phyloP scores from a whole-genome alignment of 2,329 filamentous ascomycete genomes.

The Aurifilum marmelostoma region DNA sequence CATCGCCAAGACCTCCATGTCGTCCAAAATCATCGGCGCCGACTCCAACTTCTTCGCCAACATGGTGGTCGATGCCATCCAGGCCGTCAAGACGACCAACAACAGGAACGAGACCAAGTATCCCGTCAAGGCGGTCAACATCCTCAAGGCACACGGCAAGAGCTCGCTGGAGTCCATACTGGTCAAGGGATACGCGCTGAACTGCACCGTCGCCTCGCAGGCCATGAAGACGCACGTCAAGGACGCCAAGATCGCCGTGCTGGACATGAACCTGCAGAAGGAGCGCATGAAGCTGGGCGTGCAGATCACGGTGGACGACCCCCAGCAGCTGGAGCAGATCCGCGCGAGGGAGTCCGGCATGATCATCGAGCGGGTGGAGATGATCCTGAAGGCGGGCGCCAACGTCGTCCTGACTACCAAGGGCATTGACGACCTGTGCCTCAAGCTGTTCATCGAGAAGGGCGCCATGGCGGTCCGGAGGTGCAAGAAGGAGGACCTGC shows the following conservation, averaged over 20 bases:
- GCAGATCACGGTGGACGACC: conserved; percentile 97
- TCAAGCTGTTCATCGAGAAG: conserved; percentile 93
- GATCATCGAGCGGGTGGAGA: conserved; percentile 89
- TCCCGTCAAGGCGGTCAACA: conserved; percentile 98
- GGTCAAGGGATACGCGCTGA: conserved; percentile 94
- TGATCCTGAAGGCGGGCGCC: conserved; percentile 96
- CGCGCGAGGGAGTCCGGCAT: conserved; percentile 90
- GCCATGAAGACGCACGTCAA: conserved; percentile 92
- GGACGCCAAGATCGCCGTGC: conserved; percentile 93
- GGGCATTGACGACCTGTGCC: conserved; percentile 93
- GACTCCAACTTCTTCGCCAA: conserved; percentile 97
- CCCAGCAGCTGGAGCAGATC: conserved; percentile 96
- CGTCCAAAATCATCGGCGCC: conserved; percentile 95
- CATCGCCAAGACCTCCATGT: conserved; percentile 99
- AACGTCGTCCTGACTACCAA: conserved; percentile 98
- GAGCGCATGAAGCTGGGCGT: conserved; percentile 99
- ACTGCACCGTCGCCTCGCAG: conserved; percentile 98
- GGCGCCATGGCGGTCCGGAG: conserved; percentile 94
- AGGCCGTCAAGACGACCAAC: conserved; percentile 91
- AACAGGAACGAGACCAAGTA: conserved; percentile 92
- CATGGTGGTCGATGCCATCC: conserved; percentile 96
- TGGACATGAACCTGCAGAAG: conserved; percentile 99
- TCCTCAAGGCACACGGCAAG: conserved; percentile 98
- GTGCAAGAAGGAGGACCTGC: conserved; percentile 98
- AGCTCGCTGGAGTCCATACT: conserved; percentile 84